Percentiles rank a stretch among this genome's conserved stretches.
These are phyloP conservation scores for Notholithocarpus densiflorus DNA, from an alignment of 306 rosid genomes.

Conservation along the genomic window DNA sequence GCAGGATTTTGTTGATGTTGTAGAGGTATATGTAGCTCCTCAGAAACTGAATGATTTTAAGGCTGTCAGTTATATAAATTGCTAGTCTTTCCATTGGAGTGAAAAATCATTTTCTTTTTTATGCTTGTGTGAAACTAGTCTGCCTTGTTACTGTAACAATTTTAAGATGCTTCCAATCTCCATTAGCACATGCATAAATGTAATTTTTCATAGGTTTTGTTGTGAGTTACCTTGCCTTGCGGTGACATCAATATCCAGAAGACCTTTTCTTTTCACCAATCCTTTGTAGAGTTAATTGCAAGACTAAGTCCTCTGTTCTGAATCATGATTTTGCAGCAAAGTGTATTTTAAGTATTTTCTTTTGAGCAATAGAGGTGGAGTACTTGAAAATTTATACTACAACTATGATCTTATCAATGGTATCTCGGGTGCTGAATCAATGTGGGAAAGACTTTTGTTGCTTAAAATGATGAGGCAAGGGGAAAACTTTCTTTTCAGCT, in stretches of 20 bases:
- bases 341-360: not conserved
- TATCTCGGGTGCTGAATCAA: not conserved
- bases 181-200: not conserved
- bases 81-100: not conserved
- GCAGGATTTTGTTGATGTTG: constrained; percentile 54
- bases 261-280: not conserved
- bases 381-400: not conserved
- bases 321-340: not conserved
- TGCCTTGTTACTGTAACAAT: not conserved
- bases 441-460: not conserved
- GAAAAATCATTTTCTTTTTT: not conserved
- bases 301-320: not conserved
- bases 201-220: not conserved
- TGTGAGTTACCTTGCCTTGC: not conserved
- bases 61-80: not conserved
- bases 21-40: constrained; percentile 40
- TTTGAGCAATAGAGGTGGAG: not conserved
- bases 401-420: not conserved
- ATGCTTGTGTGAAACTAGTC: not conserved
- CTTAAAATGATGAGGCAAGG: not conserved
- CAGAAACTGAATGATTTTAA: not conserved
- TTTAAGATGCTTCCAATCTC: not conserved
- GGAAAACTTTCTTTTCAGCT: not conserved
- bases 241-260: not conserved
- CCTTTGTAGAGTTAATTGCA: not conserved